Conservation (phyloP, 129 eudicot species). For the Flaveria bidentis region DNA sequence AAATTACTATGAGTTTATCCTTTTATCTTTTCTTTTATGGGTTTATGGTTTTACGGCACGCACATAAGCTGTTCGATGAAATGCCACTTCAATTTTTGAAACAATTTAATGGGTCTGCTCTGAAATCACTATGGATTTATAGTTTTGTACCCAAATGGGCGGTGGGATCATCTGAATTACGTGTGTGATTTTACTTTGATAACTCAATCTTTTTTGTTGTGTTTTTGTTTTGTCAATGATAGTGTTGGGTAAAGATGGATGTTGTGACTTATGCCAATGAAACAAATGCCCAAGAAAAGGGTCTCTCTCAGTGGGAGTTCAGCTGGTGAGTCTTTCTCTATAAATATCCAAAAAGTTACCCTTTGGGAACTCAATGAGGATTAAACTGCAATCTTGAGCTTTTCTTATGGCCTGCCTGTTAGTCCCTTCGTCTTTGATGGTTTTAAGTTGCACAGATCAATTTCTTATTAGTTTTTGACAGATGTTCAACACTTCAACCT, state of each 20-base stretch:
- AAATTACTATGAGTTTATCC: not conserved
- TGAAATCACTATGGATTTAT: not conserved
- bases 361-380: not conserved
- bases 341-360: not conserved
- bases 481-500: not conserved
- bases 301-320: conserved; percentile 49
- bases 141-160: not conserved
- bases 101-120: not conserved
- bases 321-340: conserved; percentile 44
- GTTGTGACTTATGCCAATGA: conserved; percentile 5
- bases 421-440: not conserved
- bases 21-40: no score
- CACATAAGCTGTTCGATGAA: conserved; percentile 18
- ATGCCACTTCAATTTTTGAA: not conserved
- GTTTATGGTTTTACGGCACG: not conserved
- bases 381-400: not conserved
- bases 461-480: not conserved
- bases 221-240: not conserved
- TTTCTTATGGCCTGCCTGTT: not conserved
- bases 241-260: conserved; percentile 28
- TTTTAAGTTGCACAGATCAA: not conserved
- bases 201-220: not conserved
- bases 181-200: not conserved
- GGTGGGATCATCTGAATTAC: not conserved
- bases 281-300: conserved; percentile 4